These are phyloP conservation scores for Aspergillus udagawae DNA, from an alignment of 2,329 filamentous ascomycete species.

Conservation along the genomic window DNA sequence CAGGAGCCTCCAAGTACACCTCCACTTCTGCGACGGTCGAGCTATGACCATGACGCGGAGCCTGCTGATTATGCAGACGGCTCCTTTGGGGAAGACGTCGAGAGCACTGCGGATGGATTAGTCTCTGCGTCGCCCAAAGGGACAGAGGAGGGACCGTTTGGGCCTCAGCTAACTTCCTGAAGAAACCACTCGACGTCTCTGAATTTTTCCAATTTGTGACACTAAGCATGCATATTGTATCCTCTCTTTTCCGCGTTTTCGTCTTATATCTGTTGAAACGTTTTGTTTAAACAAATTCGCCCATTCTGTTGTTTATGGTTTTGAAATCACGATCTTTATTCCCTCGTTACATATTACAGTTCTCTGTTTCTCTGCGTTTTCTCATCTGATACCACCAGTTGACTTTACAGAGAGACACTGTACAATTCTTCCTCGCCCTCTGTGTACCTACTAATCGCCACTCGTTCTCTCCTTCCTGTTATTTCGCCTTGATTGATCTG, in stretches of 20 bases:
- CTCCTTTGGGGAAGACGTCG: conserved; percentile 48
- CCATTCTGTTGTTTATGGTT: conserved; percentile 2
- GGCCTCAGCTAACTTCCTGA: conserved; percentile 25
- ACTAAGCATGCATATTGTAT: conserved; percentile 2
- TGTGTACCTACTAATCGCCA: conserved; percentile 2
- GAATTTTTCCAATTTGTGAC: background rate
- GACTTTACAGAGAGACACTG: conserved; percentile 8
- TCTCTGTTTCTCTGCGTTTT: background rate
- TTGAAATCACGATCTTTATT: conserved; percentile 4
- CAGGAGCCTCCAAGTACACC: conserved; percentile 46
- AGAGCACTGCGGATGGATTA: conserved; percentile 43
- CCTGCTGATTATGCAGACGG: conserved; percentile 44
- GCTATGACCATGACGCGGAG: conserved; percentile 59
- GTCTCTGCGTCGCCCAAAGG: conserved; percentile 32
- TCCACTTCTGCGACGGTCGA: conserved; percentile 52
- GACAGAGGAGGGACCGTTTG: conserved; percentile 27
- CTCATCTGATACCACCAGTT: conserved; percentile 15
- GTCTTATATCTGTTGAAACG: background rate
- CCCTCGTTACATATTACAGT: background rate
- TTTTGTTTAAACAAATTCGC: background rate
- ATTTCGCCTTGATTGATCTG: background rate
- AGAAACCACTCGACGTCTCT: conserved; percentile 3
- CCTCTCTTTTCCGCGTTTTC: conserved; percentile 7
- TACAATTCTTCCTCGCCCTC: conserved; percentile 7
- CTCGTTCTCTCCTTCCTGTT: conserved; percentile 6